These are phyloP conservation scores for Aspergillus indologenus DNA, from an alignment of 495 filamentous ascomycete genomes.

Conservation along the genomic window DNA sequence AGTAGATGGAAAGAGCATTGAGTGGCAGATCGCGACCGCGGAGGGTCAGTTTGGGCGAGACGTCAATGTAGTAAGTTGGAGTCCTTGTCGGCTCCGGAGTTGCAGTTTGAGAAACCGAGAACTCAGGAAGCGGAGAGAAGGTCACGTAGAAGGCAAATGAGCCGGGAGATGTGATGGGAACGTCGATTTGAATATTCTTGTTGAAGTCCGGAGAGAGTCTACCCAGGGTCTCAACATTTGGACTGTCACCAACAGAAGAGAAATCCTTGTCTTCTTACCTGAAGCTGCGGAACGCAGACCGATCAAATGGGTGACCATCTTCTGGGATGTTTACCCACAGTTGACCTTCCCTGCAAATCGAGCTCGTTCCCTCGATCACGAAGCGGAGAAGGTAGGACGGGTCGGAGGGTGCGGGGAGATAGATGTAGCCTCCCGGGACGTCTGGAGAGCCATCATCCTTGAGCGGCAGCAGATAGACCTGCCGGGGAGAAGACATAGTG, in stretches of 20 bases:
- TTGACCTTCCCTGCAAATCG: conserved; percentile 88
- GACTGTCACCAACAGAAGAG: neutral
- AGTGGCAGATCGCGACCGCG: conserved; percentile 68
- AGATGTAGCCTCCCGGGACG: conserved; percentile 85
- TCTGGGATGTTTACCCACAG: conserved; percentile 94
- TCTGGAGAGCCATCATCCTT: conserved; percentile 91
- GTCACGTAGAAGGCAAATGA: conserved; percentile 96
- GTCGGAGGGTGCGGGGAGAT: conserved; percentile 71
- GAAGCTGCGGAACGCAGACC: conserved; percentile 77
- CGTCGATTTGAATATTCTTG: conserved; percentile 79
- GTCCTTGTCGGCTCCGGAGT: conserved; percentile 62
- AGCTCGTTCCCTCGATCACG: conserved; percentile 91
- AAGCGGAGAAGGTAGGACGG: conserved; percentile 80
- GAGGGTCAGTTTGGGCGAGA: conserved; percentile 76
- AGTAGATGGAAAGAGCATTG: conserved; percentile 85
- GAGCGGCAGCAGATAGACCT: conserved; percentile 83
- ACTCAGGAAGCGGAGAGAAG: conserved; percentile 79
- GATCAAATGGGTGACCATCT: conserved; percentile 66
- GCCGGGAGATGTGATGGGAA: conserved; percentile 79
- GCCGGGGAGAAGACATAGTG: conserved; percentile 31
- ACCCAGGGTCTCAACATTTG: conserved; percentile 25
- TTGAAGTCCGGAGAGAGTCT: conserved; percentile 93
- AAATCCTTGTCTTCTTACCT: conserved; percentile 53
- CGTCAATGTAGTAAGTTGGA: conserved; percentile 83
- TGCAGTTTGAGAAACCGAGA: conserved; percentile 55